Base-by-base conservation (phyloP, 768 basidiomycete species). In the Termitomyces bulborhizus region DNA sequence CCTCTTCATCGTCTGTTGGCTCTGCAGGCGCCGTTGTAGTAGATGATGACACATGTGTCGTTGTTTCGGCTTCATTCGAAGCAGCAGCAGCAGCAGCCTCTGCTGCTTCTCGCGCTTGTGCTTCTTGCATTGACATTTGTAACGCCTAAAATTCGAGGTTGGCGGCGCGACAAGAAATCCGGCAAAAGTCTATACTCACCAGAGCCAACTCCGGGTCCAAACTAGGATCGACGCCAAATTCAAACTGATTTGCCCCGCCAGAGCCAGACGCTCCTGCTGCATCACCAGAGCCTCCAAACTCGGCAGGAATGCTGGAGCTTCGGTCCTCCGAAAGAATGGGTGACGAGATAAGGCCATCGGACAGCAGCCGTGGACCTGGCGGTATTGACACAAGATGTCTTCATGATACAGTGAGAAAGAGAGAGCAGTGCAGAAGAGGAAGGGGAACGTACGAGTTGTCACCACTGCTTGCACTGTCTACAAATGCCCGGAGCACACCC, bases 111-210 rank as follows among this genome's bases (percentile, higher is more conserved):
- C 94, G 85, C 16, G 91, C 92, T 65, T 86, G 84, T 49, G 93
- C 93, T 67, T 97, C 94, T 73, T 96, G 91, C 80, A 98, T 85
- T 1, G 95, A 98, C 90, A 98, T 92, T 36, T 95, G 89, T 41
- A 99, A 80, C 9, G 94, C 96, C 95, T 97, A 45, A 34, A 15
- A 9, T 39, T 13, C 34, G 32, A 46, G 21, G 41, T 29, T 4
- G 52, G 57, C 29, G n/a, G 36, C 12, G 4, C 44, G 24, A 43
- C n/a, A 42, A 37, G 16, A 16, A 31, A 32, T 41, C 5, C 9
- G 18, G 53, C 36, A 15, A 8, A 27, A 52, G 21, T 21, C 40
- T 6, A 49, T 24, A 69, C 80, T 57, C 54, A 93, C 95, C 93
- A 98, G 93, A 2, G 97, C 96, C 46, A 99, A 78, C 68, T 98